These are phyloP conservation scores for Hemisphaericaspora lyxosophila DNA, from an alignment of 1,139 yeast species.

Conservation along the genomic window DNA sequence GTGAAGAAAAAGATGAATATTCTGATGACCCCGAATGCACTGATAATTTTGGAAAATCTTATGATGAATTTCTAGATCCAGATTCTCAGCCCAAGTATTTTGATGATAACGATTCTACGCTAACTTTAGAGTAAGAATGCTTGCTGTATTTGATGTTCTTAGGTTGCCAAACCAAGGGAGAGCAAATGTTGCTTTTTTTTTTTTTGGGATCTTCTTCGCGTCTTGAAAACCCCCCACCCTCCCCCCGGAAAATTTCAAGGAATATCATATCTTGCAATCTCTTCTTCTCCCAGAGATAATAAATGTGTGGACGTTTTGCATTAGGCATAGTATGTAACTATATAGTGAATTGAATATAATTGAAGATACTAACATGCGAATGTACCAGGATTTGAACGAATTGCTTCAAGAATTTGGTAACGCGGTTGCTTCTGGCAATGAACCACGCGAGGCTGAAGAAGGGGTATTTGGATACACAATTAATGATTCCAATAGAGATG, in stretches of 20 bases:
- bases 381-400: conserved; percentile 28
- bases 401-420: conserved; percentile 30
- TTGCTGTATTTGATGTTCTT: not conserved
- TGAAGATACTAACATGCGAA: conserved; percentile 15
- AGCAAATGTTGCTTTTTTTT: not conserved
- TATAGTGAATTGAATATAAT: conserved; percentile 4
- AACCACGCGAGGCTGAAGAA: conserved; percentile 3
- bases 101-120: conserved; percentile 7
- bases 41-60: conserved; percentile 35
- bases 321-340: conserved; percentile 38
- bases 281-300: not conserved
- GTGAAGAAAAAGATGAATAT: conserved; percentile 30
- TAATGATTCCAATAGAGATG: conserved; percentile 6
- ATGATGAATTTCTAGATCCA: conserved; percentile 32
- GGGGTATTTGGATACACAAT: conserved; percentile 6
- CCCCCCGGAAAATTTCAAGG: not conserved
- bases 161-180: not conserved
- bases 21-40: conserved; percentile 40
- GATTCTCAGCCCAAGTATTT: conserved; percentile 27
- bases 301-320: conserved; percentile 51
- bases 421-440: conserved; percentile 8
- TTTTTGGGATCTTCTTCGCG: not conserved
- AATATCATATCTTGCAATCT: not conserved
- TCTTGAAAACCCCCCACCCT: not conserved
- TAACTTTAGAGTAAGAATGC: not conserved